Base-by-base conservation (phyloP, 2,329 filamentous ascomycete genomes). In the Pestalotiopsis sp. region DNA sequence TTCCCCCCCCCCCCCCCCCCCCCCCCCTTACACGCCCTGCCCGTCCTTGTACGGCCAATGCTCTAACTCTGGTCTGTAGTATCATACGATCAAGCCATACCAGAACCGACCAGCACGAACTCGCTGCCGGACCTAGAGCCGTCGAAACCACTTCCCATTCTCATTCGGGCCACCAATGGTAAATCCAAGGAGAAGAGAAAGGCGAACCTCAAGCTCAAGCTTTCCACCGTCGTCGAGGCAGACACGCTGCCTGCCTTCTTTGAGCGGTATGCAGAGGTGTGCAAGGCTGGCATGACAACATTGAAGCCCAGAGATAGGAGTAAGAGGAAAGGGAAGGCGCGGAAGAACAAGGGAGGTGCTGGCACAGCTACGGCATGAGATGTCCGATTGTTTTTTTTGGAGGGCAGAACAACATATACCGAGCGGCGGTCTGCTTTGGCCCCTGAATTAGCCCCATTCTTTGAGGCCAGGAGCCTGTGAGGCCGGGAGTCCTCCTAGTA, bases 281-380 rank as follows among this genome's bases (percentile, higher is more conserved):
- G 95, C 82, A 98, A 97, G 84, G 84, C 87, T 0, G 94, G 94
- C 5, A 98, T 98, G 94, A 86, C 88, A 63, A 91, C 91, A 7
- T 79, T 99, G 82, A 98, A 97, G 88, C 97, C 97, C 78, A 88
- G 96, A 74, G 95, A 98, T 82, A 88, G 94, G 77, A 97, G 92
- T 81, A 95, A 93, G 86, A 90, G 91, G 84, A 93, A 92, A 78
- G 90, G 92, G 74, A 92, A 92, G 79, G 93, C 92, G 72, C 93
- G 91, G 83, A 90, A 86, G 80, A 89, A 86, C 82, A 88, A 86
- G 82, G 92, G 90, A 84, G 91, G 88, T 81, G 81, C 80, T 0
- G 72, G 75, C 49, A 74, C 74, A 20, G 75, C 76, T 72, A 75
- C 78, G 39, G 73, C 70, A 62, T 81, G 69, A 72, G 66, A 31